Evolutionary conservation across 2,329 filamentous ascomycete genomes (phyloP), one percentile per base, ranked within the genome.

Genomic region (Chaetomium globosum): DNA sequence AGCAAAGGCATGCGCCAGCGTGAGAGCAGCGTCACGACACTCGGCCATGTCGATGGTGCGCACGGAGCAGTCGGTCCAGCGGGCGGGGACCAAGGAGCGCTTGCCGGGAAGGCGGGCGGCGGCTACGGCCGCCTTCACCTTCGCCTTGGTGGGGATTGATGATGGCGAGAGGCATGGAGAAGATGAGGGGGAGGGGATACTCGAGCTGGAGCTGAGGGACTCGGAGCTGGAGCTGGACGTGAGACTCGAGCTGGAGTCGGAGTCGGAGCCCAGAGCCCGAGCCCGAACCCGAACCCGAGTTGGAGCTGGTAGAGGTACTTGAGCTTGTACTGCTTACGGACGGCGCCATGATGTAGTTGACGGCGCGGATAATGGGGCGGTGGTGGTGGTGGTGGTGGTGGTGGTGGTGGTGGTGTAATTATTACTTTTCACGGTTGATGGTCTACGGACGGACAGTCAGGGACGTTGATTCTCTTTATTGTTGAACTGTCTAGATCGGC

Each of bases 1-100:
- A 65, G 85, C 87, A 79, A 96, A 95, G 68, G 91, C 89, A 75
- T 92, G 87, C 55, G 91, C 89, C 70, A 96, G 84, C 73, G 88
- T 88, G 43, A 84, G 80, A 30, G 88, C 90, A 36, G 90, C 91
- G 74, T 87, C 84, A 74, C 87, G 87, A 80, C 87, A 89, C 78
- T 93, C 90, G 64, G 83, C 79, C 73, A 88, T 83, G 68, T 80
- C 80, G 69, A 93, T 80, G 66, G 84, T 76, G 68, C 90, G 89
- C 71, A 92, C 83, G 59, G 80, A 39, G n/a, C 31, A 77, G 70
- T 82, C 80, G 67, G 82, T 81, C 82, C 80, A 86, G 33, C 76
- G 75, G 56, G 78, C 72, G n/a, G 84, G 84, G 55, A 85, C 77
- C 63, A 86, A 81, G 63, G 84, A 84, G 62, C 77, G 77, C 48